A percentile compares a stretch with the other conserved stretches of the same genome.
Conservation (phyloP, 257 asterid genomes). For the Ocimum tenuiflorum region DNA sequence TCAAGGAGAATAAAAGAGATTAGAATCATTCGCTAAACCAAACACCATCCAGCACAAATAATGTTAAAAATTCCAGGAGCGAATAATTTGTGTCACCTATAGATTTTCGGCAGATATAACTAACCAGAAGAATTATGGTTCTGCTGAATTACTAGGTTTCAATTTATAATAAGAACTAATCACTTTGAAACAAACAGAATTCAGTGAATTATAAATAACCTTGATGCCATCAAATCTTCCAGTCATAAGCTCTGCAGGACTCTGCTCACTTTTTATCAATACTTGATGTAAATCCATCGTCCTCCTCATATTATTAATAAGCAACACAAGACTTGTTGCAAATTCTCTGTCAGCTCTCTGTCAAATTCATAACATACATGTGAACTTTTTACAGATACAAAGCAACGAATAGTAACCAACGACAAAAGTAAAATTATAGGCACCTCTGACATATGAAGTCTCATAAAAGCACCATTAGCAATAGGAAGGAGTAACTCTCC, state of each 20-base stretch:
- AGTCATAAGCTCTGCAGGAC: conserved; percentile 56
- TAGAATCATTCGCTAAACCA: neutral
- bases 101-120: conserved; percentile 6
- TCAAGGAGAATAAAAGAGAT: neutral
- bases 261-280: conserved; percentile 38
- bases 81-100: neutral
- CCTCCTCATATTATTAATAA: conserved; percentile 43
- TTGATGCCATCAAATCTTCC: conserved; percentile 85
- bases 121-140: neutral
- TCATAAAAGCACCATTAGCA: conserved; percentile 52
- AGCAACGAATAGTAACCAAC: neutral
- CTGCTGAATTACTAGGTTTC: neutral
- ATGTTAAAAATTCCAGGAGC: neutral
- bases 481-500: conserved; percentile 64
- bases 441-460: conserved; percentile 79
- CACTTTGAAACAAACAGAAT: conserved; percentile 1
- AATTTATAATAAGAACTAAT: neutral
- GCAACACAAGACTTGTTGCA: conserved; percentile 43
- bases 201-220: conserved; percentile 36
- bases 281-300: conserved; percentile 54
- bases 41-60: neutral
- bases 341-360: conserved; percentile 77
- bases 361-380: conserved; percentile 13
- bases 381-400: neutral
- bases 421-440: conserved; percentile 1